phyloP scores from a whole-genome alignment of 2,329 filamentous ascomycete species.

The Aspergillus clavatus region DNA sequence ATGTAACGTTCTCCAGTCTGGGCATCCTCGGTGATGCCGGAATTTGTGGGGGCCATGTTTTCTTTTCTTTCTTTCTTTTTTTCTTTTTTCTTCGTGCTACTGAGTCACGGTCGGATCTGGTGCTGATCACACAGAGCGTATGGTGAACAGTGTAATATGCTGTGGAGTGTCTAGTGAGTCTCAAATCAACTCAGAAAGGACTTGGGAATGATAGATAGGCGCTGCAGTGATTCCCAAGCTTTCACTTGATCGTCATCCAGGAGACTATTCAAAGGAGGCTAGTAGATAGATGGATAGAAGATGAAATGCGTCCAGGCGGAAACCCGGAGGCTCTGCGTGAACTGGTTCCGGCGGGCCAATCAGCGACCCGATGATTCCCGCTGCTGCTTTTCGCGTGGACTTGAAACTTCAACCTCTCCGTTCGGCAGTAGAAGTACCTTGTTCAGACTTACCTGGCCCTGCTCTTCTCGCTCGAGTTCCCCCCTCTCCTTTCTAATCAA shows the following conservation, averaged over 20 bases:
- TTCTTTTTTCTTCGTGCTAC: no score
- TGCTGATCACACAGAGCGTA: no score
- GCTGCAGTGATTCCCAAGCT: no score
- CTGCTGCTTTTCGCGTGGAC: conserved; percentile 26
- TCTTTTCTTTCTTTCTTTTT: no score
- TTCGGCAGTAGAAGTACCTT: conserved; percentile 9
- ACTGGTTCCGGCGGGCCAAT: conserved; percentile 28
- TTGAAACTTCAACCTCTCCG: conserved; percentile 30
- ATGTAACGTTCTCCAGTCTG: conserved; percentile 79
- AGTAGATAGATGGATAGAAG: no score
- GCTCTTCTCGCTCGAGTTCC: conserved; percentile 17
- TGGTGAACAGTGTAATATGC: not conserved
- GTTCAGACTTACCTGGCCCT: conserved; percentile 9
- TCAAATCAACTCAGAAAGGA: no score
- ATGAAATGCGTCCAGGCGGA: conserved; percentile 11
- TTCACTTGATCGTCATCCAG: no score
- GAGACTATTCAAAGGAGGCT: not conserved
- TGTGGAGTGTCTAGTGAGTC: not conserved
- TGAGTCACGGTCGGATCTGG: conserved; percentile 3
- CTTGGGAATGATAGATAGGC: no score
- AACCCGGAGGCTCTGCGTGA: conserved; percentile 21
- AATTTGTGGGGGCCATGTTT: conserved; percentile 54
- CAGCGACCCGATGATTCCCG: conserved; percentile 37
- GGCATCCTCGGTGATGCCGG: conserved; percentile 74
- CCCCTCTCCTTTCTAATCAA: conserved; percentile 17